phyloP scores from a whole-genome alignment of 1,284 basidiomycete species.

The Cutaneotrichosporon cavernicola region DNA sequence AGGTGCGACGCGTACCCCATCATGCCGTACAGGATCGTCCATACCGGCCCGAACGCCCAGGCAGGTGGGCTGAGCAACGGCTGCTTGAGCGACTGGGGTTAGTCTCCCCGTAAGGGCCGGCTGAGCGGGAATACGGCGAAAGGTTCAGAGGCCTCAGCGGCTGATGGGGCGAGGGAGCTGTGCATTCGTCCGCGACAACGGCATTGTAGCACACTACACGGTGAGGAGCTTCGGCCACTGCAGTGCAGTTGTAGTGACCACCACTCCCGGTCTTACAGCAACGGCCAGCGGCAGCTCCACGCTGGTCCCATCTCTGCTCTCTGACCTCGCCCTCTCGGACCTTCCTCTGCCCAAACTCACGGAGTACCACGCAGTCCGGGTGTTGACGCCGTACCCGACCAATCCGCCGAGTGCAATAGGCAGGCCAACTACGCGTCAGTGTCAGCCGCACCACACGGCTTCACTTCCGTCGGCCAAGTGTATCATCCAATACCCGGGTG shows the following conservation, averaged over 20 bases:
- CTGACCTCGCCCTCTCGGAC: neutral
- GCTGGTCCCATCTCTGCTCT: neutral
- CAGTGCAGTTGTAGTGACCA: too few species aligned
- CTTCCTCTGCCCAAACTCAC: neutral
- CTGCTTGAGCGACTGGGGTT: constrained; percentile 17
- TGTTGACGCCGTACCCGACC: constrained; percentile 55
- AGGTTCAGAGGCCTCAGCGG: too few species aligned
- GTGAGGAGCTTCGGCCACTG: too few species aligned
- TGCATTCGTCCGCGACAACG: too few species aligned
- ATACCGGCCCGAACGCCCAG: constrained; percentile 28
- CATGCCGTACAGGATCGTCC: constrained; percentile 52
- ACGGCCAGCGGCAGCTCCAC: too few species aligned
- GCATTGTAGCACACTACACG: too few species aligned
- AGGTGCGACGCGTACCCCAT: constrained; percentile 76
- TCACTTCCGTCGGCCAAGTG: neutral
- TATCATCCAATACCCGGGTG: neutral
- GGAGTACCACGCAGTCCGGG: constrained; percentile 13
- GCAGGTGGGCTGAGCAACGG: constrained; percentile 17
- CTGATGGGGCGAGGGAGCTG: too few species aligned
- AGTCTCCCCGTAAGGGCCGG: neutral
- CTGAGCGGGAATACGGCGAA: too few species aligned
- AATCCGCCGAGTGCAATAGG: constrained; percentile 62
- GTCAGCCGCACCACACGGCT: neutral
- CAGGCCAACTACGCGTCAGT: constrained; percentile 56
- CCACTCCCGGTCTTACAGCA: too few species aligned